Evolutionary conservation across 1,284 basidiomycete species (phyloP).

Genomic region (Cryptococcus amylolentus): DNA sequence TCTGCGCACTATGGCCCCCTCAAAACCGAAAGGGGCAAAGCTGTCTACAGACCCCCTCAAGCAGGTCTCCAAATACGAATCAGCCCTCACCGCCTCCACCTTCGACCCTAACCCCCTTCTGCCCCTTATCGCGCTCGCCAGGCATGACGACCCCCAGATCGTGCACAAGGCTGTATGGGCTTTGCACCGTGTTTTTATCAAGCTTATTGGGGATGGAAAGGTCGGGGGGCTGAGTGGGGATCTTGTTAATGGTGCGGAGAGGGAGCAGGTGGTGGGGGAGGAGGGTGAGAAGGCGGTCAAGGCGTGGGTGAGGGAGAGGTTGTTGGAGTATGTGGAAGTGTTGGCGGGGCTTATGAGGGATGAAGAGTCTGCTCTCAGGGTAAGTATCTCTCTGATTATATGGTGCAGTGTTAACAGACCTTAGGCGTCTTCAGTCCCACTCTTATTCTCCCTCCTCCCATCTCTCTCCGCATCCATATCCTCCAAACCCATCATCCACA

Average conservation of each 20-base stretch:
- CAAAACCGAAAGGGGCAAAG: too few species aligned
- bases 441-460: slow-evolving; percentile 75
- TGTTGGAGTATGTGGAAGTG: slow-evolving; percentile 65
- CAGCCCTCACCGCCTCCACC: slow-evolving; percentile 34
- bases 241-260: slow-evolving; percentile 8
- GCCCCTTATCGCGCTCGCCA: slow-evolving; percentile 64
- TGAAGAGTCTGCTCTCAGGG: slow-evolving; percentile 62
- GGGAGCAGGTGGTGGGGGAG: slow-evolving; percentile 7
- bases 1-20: too few species aligned
- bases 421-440: slow-evolving; percentile 69
- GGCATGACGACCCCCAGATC: slow-evolving; percentile 52
- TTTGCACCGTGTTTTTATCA: slow-evolving; percentile 72
- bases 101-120: slow-evolving; percentile 73
- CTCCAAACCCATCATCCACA: slow-evolving; percentile 29
- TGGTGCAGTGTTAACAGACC: neutral
- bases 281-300: slow-evolving; percentile 60
- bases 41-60: too few species aligned
- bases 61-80: slow-evolving; percentile 35
- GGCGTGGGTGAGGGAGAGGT: slow-evolving; percentile 67
- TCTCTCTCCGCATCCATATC: slow-evolving; percentile 64
- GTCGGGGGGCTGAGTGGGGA: slow-evolving; percentile 49
- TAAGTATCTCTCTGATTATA: slow-evolving; percentile 40
- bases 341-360: slow-evolving; percentile 69
- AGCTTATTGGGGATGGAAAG: slow-evolving; percentile 61
- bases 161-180: slow-evolving; percentile 76